Base-by-base conservation (phyloP, 208 protist species). In the Trypanosoma mega region DNA sequence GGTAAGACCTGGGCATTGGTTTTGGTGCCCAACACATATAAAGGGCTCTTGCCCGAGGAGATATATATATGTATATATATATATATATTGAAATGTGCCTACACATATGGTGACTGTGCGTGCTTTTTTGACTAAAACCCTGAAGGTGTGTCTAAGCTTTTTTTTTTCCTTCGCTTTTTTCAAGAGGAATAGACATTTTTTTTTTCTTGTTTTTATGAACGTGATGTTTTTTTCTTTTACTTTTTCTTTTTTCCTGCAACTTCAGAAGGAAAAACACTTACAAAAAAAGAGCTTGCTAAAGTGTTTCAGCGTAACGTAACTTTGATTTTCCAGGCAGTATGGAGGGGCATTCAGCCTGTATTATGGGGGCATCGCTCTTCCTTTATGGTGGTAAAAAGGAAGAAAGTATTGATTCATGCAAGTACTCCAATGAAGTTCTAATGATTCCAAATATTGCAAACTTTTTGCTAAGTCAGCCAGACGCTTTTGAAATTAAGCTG, bases 361-460 rank as follows among this genome's bases (percentile, higher is more conserved):
- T 59, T 30, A 33, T 59, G 8, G 37, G 37, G 6, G 45, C 37
- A 33, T 47, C 39, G 12, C 24, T 59, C 3, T 2, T 59, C 21
- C 16, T 59, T 20, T 59, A 49, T 59, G 53, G 53, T 59, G 53
- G 53, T 23, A 59, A 59, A 20, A 45, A 47, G 12, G 36, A 33
- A 21, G 34, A 16, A 29, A 47, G 33, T 33, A 49, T 41, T 4
- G 8, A 11, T 33, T 8, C 5, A 26, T 0, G 9, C 4, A 3
- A 6, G 23, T 59, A 59, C 26, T 59, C 37, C 14, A 59, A 59
- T 36, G 36, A 16, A 6, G 36, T 59, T 14, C 31, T 23, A 20
- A 7, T 59, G 6, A 14, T 47, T 8, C 2, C 5, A 21, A 41
- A 47, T 47, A 30, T 59, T 30, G 31, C 34, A 7, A 12, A 31